Evolutionary conservation across 805 yeast species (phyloP).

Genomic region (Saccharomycopsis selenospora): DNA sequence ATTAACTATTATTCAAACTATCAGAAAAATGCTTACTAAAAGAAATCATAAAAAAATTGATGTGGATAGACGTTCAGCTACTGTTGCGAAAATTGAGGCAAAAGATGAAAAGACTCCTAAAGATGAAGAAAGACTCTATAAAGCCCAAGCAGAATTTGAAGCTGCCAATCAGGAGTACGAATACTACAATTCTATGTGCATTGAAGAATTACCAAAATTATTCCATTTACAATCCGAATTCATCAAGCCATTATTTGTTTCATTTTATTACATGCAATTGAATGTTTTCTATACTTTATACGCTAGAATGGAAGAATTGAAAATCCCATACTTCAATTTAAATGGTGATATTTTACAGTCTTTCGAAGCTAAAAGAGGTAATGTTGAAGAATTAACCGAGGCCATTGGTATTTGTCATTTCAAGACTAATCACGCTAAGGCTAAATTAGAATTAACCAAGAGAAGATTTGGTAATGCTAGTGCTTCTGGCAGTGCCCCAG

Average conservation of each 20-base stretch:
- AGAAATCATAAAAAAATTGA: constrained; percentile 94
- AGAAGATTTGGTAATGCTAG: constrained; percentile 52
- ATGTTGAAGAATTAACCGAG: constrained; percentile 84
- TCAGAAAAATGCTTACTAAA: constrained; percentile 90
- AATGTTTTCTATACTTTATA: constrained; percentile 92
- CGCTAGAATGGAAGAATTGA: constrained; percentile 88
- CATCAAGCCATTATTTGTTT: constrained; percentile 87
- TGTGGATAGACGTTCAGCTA: constrained; percentile 74
- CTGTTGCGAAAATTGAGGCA: constrained; percentile 63
- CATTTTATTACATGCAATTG: constrained; percentile 95
- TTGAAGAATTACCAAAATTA: constrained; percentile 79
- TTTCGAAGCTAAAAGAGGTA: constrained; percentile 75
- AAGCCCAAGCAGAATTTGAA: constrained; percentile 81
- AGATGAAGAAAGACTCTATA: constrained; percentile 86
- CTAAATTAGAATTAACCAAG: constrained; percentile 75
- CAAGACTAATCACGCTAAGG: constrained; percentile 80
- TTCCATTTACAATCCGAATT: constrained; percentile 87
- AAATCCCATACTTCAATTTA: constrained; percentile 92
- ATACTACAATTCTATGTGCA: constrained; percentile 91
- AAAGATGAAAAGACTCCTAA: constrained; percentile 80
- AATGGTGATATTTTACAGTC: constrained; percentile 77
- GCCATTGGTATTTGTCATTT: constrained; percentile 86
- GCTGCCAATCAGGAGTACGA: constrained; percentile 94
- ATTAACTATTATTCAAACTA: constrained; percentile 68
- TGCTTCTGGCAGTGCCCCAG: constrained; percentile 1